A percentile compares a stretch with the other conserved stretches of the same genome.
Evolutionary conservation across 345 rosid genomes (phyloP).

Genomic region (Brassica rapa): DNA sequence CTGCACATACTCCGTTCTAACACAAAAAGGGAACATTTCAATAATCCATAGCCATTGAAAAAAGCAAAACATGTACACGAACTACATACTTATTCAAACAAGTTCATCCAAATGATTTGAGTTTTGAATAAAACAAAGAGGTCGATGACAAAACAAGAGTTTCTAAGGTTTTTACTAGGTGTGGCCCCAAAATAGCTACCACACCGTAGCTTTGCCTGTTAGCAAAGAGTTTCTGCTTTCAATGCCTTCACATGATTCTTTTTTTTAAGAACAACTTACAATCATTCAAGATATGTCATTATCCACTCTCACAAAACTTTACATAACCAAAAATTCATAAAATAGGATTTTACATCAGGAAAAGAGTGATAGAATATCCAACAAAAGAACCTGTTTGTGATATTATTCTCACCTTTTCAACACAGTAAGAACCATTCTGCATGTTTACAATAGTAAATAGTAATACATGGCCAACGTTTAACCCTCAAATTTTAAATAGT

Average conservation of each 20-base stretch:
- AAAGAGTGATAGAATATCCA: neutral
- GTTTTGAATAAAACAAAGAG: slow-evolving; percentile 27
- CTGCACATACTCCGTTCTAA: slow-evolving; percentile 24
- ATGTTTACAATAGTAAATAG: slow-evolving; percentile 26
- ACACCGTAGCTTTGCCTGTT: slow-evolving; percentile 33
- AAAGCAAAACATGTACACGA: slow-evolving; percentile 6
- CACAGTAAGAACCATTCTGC: slow-evolving; percentile 9
- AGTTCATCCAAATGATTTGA: slow-evolving; percentile 17
- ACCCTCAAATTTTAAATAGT: neutral
- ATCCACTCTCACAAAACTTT: slow-evolving; percentile 28
- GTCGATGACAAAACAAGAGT: slow-evolving; percentile 36
- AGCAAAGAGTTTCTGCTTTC: slow-evolving; percentile 37
- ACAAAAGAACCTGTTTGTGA: slow-evolving; percentile 23
- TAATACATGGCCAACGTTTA: neutral
- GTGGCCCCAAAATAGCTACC: slow-evolving; percentile 45
- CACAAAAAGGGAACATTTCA: slow-evolving; percentile 7
- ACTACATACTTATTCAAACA: slow-evolving; percentile 1
- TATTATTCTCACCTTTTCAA: slow-evolving; percentile 21
- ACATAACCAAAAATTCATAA: slow-evolving; percentile 5
- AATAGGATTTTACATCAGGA: slow-evolving; percentile 24
- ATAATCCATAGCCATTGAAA: slow-evolving; percentile 6
- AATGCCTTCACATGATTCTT: slow-evolving; percentile 38
- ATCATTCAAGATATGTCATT: slow-evolving; percentile 34
- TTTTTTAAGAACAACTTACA: slow-evolving; percentile 18
- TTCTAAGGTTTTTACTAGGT: slow-evolving; percentile 36